Evolutionary conservation across 495 filamentous ascomycete species (phyloP).

Genomic region (Platismatia glauca): DNA sequence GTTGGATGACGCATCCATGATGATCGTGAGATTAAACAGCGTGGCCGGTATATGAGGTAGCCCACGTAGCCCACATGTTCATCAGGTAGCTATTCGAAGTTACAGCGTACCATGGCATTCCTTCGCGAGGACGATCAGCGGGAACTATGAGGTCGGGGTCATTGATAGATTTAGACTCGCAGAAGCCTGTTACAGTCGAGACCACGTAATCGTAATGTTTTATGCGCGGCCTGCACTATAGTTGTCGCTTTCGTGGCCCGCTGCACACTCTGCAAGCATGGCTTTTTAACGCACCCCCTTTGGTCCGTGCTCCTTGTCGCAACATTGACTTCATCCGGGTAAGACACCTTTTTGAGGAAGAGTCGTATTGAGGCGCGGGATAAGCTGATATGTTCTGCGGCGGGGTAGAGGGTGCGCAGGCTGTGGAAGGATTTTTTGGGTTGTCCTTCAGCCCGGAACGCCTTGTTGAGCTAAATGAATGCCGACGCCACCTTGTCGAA

Average conservation of each 20-base stretch:
- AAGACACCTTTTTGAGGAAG: slow-evolving; percentile 3
- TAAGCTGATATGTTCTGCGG: slow-evolving; percentile 14
- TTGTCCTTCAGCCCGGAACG: slow-evolving; percentile 11
- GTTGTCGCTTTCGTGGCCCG: neutral
- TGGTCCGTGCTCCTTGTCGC: slow-evolving; percentile 14
- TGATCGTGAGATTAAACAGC: slow-evolving; percentile 4
- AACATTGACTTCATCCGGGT: neutral
- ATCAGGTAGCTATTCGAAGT: neutral
- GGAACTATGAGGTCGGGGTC: slow-evolving; percentile 6
- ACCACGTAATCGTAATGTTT: slow-evolving; percentile 1
- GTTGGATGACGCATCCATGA: slow-evolving; percentile 15
- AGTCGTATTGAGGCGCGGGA: slow-evolving; percentile 13
- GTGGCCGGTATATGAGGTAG: slow-evolving; percentile 5
- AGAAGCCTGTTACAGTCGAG: slow-evolving; percentile 5
- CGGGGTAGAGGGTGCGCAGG: slow-evolving; percentile 15
- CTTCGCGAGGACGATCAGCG: slow-evolving; percentile 15
- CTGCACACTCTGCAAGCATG: neutral
- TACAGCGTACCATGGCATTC: slow-evolving; percentile 6
- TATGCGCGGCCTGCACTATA: slow-evolving; percentile 10
- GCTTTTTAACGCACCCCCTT: neutral
- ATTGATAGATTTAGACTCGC: slow-evolving; percentile 3
- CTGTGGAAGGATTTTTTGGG: neutral
- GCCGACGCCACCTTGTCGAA: slow-evolving; percentile 6
- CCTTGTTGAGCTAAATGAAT: neutral
- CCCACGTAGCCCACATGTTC: neutral